Base-by-base conservation (phyloP, 169 alveolate genomes). In the Theileria orientalis region DNA sequence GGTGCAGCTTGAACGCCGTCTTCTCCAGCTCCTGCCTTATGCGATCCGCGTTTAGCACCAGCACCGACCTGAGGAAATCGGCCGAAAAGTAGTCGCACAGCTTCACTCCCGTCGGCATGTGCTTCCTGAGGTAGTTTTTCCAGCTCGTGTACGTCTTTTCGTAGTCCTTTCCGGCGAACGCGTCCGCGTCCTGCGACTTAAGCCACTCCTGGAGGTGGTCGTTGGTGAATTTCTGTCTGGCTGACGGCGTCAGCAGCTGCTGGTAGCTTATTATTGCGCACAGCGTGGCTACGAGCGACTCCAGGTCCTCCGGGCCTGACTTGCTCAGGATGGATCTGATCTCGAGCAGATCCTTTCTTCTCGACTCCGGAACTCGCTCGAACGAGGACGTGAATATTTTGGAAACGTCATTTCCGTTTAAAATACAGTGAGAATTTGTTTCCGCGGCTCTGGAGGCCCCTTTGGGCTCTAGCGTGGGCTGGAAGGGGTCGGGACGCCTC, bases 241-340 rank as follows among this genome's bases (percentile, higher is more conserved):
- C 88, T 33, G 73, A 59, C 3, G 88, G 88, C 47, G 83, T 80
- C 52, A 72, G 64, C 25, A 80, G 74, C 78, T 80, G 88, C 44
- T 80, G 88, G 42, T 80, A 80, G 30, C 84, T 76, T 25, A 80
- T 80, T 19, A 72, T 72, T 3, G 88, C 83, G 49, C 88, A 80
- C 29, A 80, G 41, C 14, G 77, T 72, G 32, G 56, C 70, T 0
- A 72, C 83, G 16, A 80, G 61, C 3, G 72, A 61, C 16, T 23
- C 47, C 23, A 62, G 33, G 3, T 75, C 78, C 0, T 72, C 73
- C 7, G 3, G n/a, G 68, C 61, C 83, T 8, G 84, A 68, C 0
- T 72, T 74, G 23, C 77, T 66, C 23, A 80, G 57, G 33, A 63
- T 68, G 16, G 25, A 57, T 25, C 88, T 30, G 56, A 72, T 68